Percentiles rank a stretch among this genome's conserved stretches.
These are phyloP conservation scores for Gossypium herbaceum DNA, from an alignment of 345 rosid genomes.

Conservation along the genomic window DNA sequence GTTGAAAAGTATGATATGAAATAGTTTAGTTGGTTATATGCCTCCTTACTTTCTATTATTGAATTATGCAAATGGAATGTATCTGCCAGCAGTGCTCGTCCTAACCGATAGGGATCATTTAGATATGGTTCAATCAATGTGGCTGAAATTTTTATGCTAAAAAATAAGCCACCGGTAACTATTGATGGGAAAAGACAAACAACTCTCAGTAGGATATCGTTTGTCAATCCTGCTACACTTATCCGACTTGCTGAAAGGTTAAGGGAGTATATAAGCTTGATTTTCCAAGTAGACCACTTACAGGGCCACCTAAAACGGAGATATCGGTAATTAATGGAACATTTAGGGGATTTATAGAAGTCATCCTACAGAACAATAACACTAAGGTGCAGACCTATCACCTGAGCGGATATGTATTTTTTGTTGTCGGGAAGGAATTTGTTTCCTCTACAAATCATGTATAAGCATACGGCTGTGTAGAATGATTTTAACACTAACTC, in stretches of 20 bases:
- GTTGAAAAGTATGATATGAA: neutral
- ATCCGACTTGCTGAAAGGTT: constrained; percentile 90
- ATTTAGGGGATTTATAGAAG: constrained; percentile 90
- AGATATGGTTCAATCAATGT: constrained; percentile 95
- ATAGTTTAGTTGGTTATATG: neutral
- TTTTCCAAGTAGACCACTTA: constrained; percentile 74
- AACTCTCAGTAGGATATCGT: constrained; percentile 80
- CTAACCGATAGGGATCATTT: constrained; percentile 97
- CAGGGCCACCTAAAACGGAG: constrained; percentile 61
- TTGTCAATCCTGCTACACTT: constrained; percentile 84
- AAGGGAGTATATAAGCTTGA: constrained; percentile 89
- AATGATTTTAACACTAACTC: constrained; percentile 7
- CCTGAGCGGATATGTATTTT: constrained; percentile 90
- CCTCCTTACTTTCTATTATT: constrained; percentile 15
- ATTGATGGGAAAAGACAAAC: constrained; percentile 64
- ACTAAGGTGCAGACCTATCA: constrained; percentile 93
- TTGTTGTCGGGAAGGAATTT: constrained; percentile 74
- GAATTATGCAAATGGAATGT: constrained; percentile 79
- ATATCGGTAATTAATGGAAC: constrained; percentile 93
- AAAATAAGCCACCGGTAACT: constrained; percentile 65
- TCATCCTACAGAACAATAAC: constrained; percentile 89
- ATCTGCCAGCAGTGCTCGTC: constrained; percentile 97
- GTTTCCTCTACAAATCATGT: constrained; percentile 1
- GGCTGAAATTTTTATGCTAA: constrained; percentile 73
- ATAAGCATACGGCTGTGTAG: neutral